Conservation (phyloP, 2,329 filamentous ascomycete genomes). For the Daldinia sp. region DNA sequence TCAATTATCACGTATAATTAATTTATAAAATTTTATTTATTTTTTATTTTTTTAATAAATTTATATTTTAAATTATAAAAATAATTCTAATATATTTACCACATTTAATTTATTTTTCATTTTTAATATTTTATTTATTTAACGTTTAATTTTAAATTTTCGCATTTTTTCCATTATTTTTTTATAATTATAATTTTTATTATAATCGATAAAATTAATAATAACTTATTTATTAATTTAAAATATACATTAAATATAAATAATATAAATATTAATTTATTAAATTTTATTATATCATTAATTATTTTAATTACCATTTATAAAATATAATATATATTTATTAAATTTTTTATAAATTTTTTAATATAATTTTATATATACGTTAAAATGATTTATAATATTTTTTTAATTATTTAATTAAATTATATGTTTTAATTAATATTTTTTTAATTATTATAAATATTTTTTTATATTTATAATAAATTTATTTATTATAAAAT, state of each 20-base stretch:
- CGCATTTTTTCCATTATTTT: background rate
- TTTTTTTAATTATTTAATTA: background rate
- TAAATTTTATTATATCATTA: slow-evolving; percentile 14
- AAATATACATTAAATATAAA: slow-evolving; percentile 5
- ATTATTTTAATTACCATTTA: slow-evolving; percentile 16
- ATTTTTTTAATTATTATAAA: slow-evolving; percentile 1
- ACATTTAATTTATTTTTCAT: background rate
- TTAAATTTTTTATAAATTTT: background rate
- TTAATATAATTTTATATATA: background rate
- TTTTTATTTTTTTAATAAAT: background rate
- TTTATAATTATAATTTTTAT: background rate
- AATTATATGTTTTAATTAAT: background rate
- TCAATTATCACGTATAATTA: background rate
- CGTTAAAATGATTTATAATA: background rate
- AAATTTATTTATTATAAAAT: slow-evolving; percentile 3
- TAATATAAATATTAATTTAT: slow-evolving; percentile 11
- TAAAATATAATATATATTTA: background rate
- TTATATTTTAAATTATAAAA: background rate
- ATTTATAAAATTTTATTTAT: background rate
- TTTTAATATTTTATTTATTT: background rate
- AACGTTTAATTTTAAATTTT: background rate
- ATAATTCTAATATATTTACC: background rate
- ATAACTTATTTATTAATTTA: background rate
- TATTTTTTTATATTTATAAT: background rate
- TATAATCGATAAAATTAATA: background rate